Evolutionary conservation across 176 grass and related monocot genomes (phyloP), one percentile per base, ranked within the genome.

Genomic region (Stipa capillata): DNA sequence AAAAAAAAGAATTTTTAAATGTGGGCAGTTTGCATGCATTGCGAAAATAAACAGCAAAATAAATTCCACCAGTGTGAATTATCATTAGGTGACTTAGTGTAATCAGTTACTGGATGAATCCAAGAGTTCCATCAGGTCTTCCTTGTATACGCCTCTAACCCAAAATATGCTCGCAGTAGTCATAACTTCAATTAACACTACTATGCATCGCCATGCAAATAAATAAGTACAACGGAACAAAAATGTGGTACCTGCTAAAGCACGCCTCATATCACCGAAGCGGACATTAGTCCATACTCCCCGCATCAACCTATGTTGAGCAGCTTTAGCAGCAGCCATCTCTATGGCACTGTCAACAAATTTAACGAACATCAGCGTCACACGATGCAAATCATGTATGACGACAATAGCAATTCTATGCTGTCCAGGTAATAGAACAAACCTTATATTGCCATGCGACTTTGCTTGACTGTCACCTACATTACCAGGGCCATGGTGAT

Each of bases 191-290:
- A n/a, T n/a, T n/a, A n/a, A n/a, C n/a, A n/a, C n/a, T n/a, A n/a
- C n/a, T n/a, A n/a, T n/a, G n/a, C n/a, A n/a, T n/a, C n/a, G n/a
- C n/a, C n/a, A n/a, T n/a, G n/a, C n/a, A n/a, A 70, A 66, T 7
- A 34, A 15, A 58, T n/a, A 52, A 71, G 10, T 35, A 13, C 73
- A 77, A 70, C 23, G 13, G 35, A 73, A 59, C 0, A 13, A 48
- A 65, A n/a, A 55, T 72, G 3, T 1, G 5, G 4, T 84, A 97
- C 91, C 94, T 90, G 94, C 86, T 83, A 94, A 90, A 68, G 95
- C 87, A 81, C 87, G 90, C 7, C 77, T 87, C 95, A 98, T 94
- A 78, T 98, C 95, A 85, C 95, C 95, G 66, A 92, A 98, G 21
- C 87, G 79, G 14, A 80, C 92, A 44, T 77, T 94, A 48, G 95